Base-by-base conservation (phyloP, 2,329 filamentous ascomycete genomes). In the Paraconiothyrium sp. region DNA sequence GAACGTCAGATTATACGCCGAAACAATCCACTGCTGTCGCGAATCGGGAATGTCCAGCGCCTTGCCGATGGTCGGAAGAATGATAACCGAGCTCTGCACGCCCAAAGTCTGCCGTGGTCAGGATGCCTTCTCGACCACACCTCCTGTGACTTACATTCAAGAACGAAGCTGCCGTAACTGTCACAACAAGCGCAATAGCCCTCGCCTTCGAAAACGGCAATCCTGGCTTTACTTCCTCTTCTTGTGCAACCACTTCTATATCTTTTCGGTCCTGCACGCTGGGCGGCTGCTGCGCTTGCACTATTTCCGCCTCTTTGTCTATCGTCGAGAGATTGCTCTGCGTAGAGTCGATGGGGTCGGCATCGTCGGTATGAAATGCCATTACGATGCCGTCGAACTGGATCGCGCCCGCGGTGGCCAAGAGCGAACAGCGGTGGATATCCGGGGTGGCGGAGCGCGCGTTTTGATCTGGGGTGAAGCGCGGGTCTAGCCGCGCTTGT, bases 11-110 rank as follows among this genome's bases (percentile, higher is more conserved):
- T 86, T 83, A 70, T 91, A 91, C 0, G 88, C 85, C 0, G 88
- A 90, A 0, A 91, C 81, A 63, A 91, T 83, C 88, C 89, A 91
- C 78, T 90, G 88, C 60, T 86, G 82, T 16, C 88, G 82, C 30
- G 82, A 82, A 43, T 85, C 83, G 0, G 88, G 88, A 22, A 90
- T 87, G 55, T 74, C 62, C 4, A 90, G 79, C 11, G 84, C 84
- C 30, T 79, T 69, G 41, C 86, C 86, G 37, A 90, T 89, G n/a
- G 83, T 84, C 0, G 88, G 88, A 16, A 90, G 78, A 54, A 89
- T 85, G 62, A 90, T 89, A 60, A 90, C 85, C 4, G 87, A 83
- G 1, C 85, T 81, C 71, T 89, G 87, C 3, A 84, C 81, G 1
- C 85, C 86, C 51, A 89, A 79, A 2, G 84, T 88, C 86, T 79